These are phyloP conservation scores for Astragalus membranaceus DNA, from an alignment of 306 rosid species.

Conservation along the genomic window DNA sequence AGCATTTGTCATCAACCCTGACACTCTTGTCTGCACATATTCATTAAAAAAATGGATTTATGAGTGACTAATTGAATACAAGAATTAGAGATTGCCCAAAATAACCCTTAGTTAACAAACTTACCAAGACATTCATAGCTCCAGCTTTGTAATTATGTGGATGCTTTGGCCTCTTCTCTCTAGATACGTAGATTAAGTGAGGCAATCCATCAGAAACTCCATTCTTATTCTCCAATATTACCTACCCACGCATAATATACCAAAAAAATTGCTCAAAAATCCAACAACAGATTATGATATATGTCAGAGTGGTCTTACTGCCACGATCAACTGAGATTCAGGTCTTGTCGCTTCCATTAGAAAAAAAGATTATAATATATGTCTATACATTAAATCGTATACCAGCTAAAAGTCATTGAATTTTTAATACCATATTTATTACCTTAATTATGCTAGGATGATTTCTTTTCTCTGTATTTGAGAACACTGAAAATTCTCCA, in stretches of 20 bases:
- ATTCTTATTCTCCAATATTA: constrained; percentile 49
- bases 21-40: constrained; percentile 48
- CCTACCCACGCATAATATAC: constrained; percentile 16
- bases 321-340: too few relatives aligned
- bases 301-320: too few relatives aligned
- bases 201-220: constrained; percentile 36
- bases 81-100: background rate
- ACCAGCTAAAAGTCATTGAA: background rate
- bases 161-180: constrained; percentile 49
- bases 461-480: constrained; percentile 29
- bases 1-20: constrained; percentile 65
- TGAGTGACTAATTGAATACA: too few relatives aligned
- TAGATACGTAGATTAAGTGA: constrained; percentile 50
- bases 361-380: too few relatives aligned
- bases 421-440: background rate
- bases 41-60: background rate
- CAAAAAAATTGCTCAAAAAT: background rate
- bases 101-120: background rate
- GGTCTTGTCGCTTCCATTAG: too few relatives aligned
- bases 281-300: too few relatives aligned
- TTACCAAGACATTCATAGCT: constrained; percentile 63
- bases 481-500: constrained; percentile 30
- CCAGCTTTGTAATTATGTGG: constrained; percentile 72
- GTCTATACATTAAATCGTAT: too few relatives aligned
- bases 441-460: constrained; percentile 52